Evolutionary conservation across 805 yeast species (phyloP), one percentile per base, ranked within the genome.

Genomic region (Candida nanaspora): DNA sequence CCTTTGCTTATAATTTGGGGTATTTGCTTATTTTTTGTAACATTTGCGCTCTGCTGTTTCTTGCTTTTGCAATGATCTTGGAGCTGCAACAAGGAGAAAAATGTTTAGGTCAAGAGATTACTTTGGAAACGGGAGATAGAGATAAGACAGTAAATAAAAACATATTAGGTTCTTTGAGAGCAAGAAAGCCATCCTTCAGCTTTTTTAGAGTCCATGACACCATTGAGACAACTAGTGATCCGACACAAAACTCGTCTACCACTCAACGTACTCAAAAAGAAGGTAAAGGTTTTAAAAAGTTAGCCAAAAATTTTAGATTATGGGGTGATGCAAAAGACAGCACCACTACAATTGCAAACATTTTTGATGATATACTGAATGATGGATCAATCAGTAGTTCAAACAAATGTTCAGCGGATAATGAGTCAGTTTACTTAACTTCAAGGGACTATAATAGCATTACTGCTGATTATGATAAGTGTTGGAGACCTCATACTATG

Each of bases 281-380:
- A n/a, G n/a, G n/a, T n/a, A n/a, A n/a, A n/a, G 27, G 57, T 13
- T 50, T 56, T 20, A 45, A 57, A 40, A 46, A 50, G 40, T 40
- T 55, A 13, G 61, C 61, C 14, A 50, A 47, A 39, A 53, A 46
- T 31, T 41, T 55, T 16, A 37, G 52, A 6, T 49, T 51, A 37
- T 51, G 41, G 42, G 49, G 43, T 9, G 39, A 39, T 7, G 7
- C 27, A 23, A 23, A 11, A 23, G 27, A 23, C 27, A 8, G 7
- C 14, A 38, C 34, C 20, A 39, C 41, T 34, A 45, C 40, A 25
- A 47, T 41, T 16, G 26, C 44, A 26, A 48, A 46, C n/a, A n/a
- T n/a, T 33, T 30, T 34, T 4, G 51, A 48, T 6, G 48, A 48
- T n/a, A n/a, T n/a, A n/a, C n/a, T n/a, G n/a, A n/a, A n/a, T n/a